A percentile compares a stretch with the other conserved stretches of the same genome.
These are phyloP conservation scores for Taphrina populina DNA, from an alignment of 1,139 yeast species.

Conservation along the genomic window DNA sequence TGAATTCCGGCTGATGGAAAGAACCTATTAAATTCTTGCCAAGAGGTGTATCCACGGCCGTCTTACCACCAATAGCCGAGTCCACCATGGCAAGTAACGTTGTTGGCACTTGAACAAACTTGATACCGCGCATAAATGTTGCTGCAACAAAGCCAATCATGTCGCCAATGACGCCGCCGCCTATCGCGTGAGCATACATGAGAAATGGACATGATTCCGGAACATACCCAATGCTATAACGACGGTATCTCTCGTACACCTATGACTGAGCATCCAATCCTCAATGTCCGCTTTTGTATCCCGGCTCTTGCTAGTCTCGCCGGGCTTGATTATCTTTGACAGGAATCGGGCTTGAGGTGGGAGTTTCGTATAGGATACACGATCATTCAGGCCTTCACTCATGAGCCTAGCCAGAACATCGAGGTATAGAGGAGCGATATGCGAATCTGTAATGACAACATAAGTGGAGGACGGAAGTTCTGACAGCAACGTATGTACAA, in stretches of 20 bases:
- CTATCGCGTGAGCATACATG: neutral
- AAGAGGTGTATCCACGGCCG: conserved; percentile 96
- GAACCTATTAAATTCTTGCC: conserved; percentile 98
- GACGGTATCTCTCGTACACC: conserved; percentile 95
- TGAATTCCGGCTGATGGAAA: conserved; percentile 92
- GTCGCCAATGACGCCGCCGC: conserved; percentile 97
- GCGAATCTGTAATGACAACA: conserved; percentile 83
- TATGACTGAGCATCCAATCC: conserved; percentile 77
- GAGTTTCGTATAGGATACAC: conserved; percentile 2
- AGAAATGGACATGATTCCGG: neutral
- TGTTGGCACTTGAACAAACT: conserved; percentile 92
- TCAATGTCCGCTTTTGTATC: conserved; percentile 90
- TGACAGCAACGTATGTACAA: conserved; percentile 64
- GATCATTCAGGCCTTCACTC: conserved; percentile 43
- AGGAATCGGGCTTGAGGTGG: conserved; percentile 57
- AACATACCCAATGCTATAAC: conserved; percentile 76
- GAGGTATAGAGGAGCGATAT: conserved; percentile 50
- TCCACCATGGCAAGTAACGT: conserved; percentile 95
- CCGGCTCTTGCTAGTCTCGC: conserved; percentile 87
- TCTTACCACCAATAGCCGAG: conserved; percentile 96
- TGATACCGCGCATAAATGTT: conserved; percentile 97
- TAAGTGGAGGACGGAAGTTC: conserved; percentile 81
- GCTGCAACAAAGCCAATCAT: conserved; percentile 99
- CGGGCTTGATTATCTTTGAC: conserved; percentile 79
- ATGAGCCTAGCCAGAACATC: conserved; percentile 57